Conservation (phyloP, 305 asterid genomes). For the Rubia peregrina region DNA sequence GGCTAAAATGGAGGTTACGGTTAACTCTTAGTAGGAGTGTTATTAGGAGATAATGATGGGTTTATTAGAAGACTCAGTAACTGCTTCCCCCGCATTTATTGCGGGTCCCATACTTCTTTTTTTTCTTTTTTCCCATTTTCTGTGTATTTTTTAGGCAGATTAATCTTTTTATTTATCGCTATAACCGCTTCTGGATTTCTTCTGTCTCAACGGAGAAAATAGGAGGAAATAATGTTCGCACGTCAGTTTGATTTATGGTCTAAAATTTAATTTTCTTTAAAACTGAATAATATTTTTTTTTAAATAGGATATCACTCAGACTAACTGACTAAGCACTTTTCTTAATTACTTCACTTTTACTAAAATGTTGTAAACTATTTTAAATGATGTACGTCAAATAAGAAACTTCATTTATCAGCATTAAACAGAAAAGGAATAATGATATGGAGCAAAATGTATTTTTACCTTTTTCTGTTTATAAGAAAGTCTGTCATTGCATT, state of each 20-base stretch:
- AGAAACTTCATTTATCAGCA: too few species aligned
- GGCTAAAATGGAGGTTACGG: conserved; percentile 14
- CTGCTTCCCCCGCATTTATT: conserved; percentile 15
- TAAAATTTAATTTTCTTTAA: too few species aligned
- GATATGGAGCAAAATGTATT: background rate
- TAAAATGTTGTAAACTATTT: too few species aligned
- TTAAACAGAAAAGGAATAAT: background rate
- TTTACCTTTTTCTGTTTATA: background rate
- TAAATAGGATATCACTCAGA: too few species aligned
- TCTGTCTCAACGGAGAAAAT: too few species aligned
- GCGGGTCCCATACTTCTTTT: background rate
- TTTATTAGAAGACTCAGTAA: conserved; percentile 5
- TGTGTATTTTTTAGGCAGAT: background rate
- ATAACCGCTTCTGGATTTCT: background rate
- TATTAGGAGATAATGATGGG: conserved; percentile 17
- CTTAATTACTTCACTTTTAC: too few species aligned
- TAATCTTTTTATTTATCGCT: too few species aligned
- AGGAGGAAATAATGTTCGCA: too few species aligned
- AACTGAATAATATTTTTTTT: too few species aligned
- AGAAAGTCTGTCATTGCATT: background rate
- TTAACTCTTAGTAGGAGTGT: conserved; percentile 11
- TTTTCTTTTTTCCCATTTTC: background rate
- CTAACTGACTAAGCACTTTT: too few species aligned
- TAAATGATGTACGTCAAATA: too few species aligned
- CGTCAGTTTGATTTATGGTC: too few species aligned